Conservation (phyloP, 352 stramenopile genomes). For the Globisporangium solare region DNA sequence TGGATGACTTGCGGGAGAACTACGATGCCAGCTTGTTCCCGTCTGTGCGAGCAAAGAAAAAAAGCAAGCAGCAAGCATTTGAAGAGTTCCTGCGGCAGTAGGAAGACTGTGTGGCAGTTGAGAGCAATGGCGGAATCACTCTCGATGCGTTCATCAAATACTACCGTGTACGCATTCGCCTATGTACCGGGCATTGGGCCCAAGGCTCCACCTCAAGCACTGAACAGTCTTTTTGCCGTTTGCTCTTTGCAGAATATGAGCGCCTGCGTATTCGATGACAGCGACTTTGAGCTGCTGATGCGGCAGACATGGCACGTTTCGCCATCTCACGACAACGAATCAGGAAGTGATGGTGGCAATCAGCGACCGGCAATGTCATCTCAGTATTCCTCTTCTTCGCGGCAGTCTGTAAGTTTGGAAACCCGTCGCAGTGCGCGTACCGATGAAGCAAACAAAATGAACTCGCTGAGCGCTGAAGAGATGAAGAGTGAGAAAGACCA, state of each 20-base stretch:
- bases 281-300: slow-evolving; percentile 86
- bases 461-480: too few species aligned
- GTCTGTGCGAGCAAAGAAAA: slow-evolving; percentile 56
- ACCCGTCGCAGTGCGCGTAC: too few species aligned
- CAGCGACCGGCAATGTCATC: too few species aligned
- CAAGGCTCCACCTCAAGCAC: too few species aligned
- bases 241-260: slow-evolving; percentile 58
- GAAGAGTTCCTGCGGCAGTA: slow-evolving; percentile 72
- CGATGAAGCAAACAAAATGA: too few species aligned
- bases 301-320: slow-evolving; percentile 55
- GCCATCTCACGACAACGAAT: background rate
- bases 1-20: slow-evolving; percentile 53
- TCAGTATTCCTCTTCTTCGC: too few species aligned
- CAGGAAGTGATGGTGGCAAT: too few species aligned
- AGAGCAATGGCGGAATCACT: slow-evolving; percentile 40
- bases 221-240: slow-evolving; percentile 7
- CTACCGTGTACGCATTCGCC: slow-evolving; percentile 51
- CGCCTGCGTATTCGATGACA: slow-evolving; percentile 63
- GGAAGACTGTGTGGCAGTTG: slow-evolving; percentile 18
- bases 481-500: too few species aligned
- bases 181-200: background rate
- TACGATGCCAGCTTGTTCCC: slow-evolving; percentile 79
- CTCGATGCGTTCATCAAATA: slow-evolving; percentile 68
- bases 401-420: too few species aligned
- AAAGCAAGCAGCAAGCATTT: slow-evolving; percentile 48